Evolutionary conservation across 345 rosid genomes (phyloP), one percentile per base, ranked within the genome.

Genomic region (Camelina neglecta): DNA sequence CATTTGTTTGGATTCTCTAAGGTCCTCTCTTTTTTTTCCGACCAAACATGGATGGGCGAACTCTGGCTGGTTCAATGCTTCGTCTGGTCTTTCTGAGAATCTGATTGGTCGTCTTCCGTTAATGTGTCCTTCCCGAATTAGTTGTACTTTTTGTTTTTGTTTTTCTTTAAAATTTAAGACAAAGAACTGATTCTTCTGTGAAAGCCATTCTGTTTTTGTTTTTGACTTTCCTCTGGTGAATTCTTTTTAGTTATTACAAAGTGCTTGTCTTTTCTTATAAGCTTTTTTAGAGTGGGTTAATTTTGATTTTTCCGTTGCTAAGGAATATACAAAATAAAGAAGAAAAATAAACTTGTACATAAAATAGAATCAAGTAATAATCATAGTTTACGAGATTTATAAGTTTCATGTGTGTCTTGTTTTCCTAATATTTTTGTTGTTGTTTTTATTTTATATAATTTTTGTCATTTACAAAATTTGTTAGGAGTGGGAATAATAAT

Each of bases 1-100:
- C 74, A 6, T 86, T 76, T 58, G 98, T 93, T 47, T 88, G 83
- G 89, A 87, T 83, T 64, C 77, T 89, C 73, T 91, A 87, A 6
- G 38, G 87, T 72, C 24, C 24, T 29, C 31, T 29, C 3, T 29
- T 29, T 29, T 26, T 49, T 29, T 1, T n/a, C 31, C 41, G 71
- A 65, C 71, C 53, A 16, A 48, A 13, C 70, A 29, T 63, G 63
- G 71, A 63, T 1, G 8, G 38, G 38, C 8, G 8, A 41, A 1
- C 31, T 29, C 63, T 54, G 44, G 63, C 63, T 54, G 44, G 63
- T 73, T 73, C 64, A 20, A 54, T 64, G 63, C 35, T 41, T 41
- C 62, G 50, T 41, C 62, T 62, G 13, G 42, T 41, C 26, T 67
- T 58, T 33, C 24, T 60, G 56, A 57, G 64, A 31, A 57, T 45